Evolutionary conservation across 192 early-diverging fungal species (phyloP).

Genomic region (Coemansia sp.): DNA sequence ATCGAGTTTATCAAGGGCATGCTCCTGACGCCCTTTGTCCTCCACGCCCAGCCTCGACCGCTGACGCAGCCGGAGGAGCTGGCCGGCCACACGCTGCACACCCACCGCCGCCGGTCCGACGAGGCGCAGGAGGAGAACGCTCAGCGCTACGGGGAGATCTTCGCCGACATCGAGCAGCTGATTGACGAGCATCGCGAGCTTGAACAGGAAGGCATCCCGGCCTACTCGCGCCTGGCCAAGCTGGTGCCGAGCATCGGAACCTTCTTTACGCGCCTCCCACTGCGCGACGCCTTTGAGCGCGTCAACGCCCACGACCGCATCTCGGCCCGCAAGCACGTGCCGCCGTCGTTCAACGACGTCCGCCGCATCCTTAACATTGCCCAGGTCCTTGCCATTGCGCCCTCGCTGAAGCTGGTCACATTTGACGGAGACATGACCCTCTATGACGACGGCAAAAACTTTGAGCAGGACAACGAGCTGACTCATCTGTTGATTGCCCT

Average conservation of each 20-base stretch:
- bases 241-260: constrained; percentile 77
- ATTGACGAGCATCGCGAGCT: constrained; percentile 60
- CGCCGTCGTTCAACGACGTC: constrained; percentile 92
- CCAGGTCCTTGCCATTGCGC: constrained; percentile 77
- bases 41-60: constrained; percentile 59
- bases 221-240: constrained; percentile 71
- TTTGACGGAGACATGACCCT: constrained; percentile 96
- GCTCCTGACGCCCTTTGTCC: constrained; percentile 81
- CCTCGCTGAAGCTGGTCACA: constrained; percentile 70
- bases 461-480: constrained; percentile 65
- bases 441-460: constrained; percentile 84
- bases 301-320: constrained; percentile 68
- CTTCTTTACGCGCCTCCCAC: constrained; percentile 83
- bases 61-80: neutral
- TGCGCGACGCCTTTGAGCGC: constrained; percentile 66
- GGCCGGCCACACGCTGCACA: neutral
- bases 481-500: constrained; percentile 64
- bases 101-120: neutral
- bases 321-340: constrained; percentile 73
- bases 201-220: constrained; percentile 7
- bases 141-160: constrained; percentile 74
- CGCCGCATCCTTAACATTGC: constrained; percentile 85
- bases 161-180: constrained; percentile 73
- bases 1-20: constrained; percentile 92
- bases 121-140: constrained; percentile 54